Evolutionary conservation across 345 rosid species (phyloP), one percentile per base, ranked within the genome.

Genomic region (Jatropha curcas): DNA sequence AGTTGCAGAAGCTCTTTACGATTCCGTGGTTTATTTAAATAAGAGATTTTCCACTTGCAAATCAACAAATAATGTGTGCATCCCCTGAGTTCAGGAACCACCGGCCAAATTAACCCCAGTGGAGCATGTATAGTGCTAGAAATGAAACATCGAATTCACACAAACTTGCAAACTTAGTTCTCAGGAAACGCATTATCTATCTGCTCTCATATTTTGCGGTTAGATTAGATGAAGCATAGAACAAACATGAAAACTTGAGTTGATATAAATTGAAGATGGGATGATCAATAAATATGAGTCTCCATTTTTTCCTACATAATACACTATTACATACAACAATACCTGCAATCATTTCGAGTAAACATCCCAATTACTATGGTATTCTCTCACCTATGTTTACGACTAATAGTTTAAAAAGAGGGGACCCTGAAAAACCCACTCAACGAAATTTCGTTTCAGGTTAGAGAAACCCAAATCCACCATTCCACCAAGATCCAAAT

Each of bases 381-480:
- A 71, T 72, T 53, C 45, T 67, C 50, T 67, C 60, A 31, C 59
- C 83, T 73, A 72, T 51, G 28, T 68, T 27, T 69, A 53, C 24
- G 7, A 37, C 65, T 74, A 74, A 52, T 71, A 33, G 74, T 78
- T 82, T 65, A 76, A 63, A 60, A 84, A 63, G 72, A 72, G 57
- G 81, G 82, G 72, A 79, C 79, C 61, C 22, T 55, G 63, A 81
- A 77, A 77, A 84, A 65, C 79, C 76, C 84, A 70, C 78, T 60
- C 25, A 39, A 50, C 59, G 77, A 78, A 81, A 55, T 31, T 53
- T 30, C 70, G 20, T 33, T 66, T 76, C 77, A 90, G 74, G 80
- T 53, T 24, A 73, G 75, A 75, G 78, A 80, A 39, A 80, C 35
- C 89, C 74, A 81, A 7, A 82, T 60, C 76, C 74, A 60, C 82